phyloP scores from a whole-genome alignment of 2,329 filamentous ascomycete species.

The Colletotrichum sp. region DNA sequence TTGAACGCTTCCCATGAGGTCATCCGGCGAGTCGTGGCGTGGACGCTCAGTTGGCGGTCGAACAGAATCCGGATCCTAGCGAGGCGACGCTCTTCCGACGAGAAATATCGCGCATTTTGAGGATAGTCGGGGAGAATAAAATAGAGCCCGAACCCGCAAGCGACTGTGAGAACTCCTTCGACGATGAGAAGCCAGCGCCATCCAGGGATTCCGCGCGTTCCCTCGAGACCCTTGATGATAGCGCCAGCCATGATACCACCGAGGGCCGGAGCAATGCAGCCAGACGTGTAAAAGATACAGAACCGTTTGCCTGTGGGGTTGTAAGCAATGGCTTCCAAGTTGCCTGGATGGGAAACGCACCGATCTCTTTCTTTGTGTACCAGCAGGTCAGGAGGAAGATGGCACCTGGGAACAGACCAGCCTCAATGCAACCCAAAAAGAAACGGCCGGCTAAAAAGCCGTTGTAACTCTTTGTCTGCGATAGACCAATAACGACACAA shows the following conservation, averaged over 20 bases:
- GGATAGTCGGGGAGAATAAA: background rate
- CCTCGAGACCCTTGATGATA: background rate
- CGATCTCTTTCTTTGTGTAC: background rate
- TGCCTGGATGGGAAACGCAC: background rate
- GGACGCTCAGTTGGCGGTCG: background rate
- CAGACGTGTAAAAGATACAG: background rate
- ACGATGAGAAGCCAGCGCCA: background rate
- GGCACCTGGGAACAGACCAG: background rate
- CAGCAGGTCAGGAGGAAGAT: background rate
- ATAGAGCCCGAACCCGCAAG: background rate
- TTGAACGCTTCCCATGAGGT: background rate
- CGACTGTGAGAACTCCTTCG: background rate
- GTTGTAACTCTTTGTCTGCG: conserved; percentile 42
- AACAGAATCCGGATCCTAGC: background rate
- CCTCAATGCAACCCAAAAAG: conserved; percentile 27
- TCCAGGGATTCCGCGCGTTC: background rate
- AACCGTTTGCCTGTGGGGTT: background rate
- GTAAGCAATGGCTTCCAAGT: background rate
- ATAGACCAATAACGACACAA: conserved; percentile 47
- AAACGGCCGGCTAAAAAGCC: conserved; percentile 57
- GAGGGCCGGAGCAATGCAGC: background rate
- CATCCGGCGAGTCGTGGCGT: background rate
- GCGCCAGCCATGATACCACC: background rate
- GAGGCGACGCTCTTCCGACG: background rate
- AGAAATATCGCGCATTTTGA: background rate